A percentile compares a stretch with the other conserved stretches of the same genome.
These are phyloP conservation scores for Aaosphaeria arxii DNA, from an alignment of 2,329 filamentous ascomycete species.

Conservation along the genomic window DNA sequence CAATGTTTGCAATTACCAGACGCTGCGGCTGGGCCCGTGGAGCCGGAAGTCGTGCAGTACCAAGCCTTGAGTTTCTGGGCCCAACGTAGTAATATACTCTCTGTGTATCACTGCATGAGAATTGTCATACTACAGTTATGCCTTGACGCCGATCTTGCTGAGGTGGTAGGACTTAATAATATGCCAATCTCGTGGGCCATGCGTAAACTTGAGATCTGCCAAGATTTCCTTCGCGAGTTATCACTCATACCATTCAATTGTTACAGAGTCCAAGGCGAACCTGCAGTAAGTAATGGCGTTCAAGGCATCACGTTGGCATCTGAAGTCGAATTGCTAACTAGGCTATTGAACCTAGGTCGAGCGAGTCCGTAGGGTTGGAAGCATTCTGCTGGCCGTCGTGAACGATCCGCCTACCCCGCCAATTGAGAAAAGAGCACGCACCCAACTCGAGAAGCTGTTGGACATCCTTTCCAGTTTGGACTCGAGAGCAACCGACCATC, in stretches of 20 bases:
- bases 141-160: neutral
- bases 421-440: neutral
- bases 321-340: neutral
- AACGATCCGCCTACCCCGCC: neutral
- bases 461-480: neutral
- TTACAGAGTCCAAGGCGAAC: constrained; percentile 1
- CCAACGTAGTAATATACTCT: neutral
- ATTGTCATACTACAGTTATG: neutral
- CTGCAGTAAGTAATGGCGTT: neutral
- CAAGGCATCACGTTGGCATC: neutral
- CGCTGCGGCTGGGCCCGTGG: neutral
- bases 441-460: neutral
- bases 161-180: neutral
- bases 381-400: neutral
- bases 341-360: neutral
- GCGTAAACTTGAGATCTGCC: neutral
- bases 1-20: neutral
- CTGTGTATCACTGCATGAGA: neutral
- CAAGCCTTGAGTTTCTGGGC: constrained; percentile 1
- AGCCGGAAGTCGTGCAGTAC: neutral
- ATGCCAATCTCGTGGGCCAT: neutral
- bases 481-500: neutral
- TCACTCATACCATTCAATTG: constrained; percentile 1
- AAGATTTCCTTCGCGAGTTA: neutral
- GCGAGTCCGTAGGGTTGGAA: neutral